Conservation (phyloP, 2,329 filamentous ascomycete genomes). For the Colletotrichum filicis region DNA sequence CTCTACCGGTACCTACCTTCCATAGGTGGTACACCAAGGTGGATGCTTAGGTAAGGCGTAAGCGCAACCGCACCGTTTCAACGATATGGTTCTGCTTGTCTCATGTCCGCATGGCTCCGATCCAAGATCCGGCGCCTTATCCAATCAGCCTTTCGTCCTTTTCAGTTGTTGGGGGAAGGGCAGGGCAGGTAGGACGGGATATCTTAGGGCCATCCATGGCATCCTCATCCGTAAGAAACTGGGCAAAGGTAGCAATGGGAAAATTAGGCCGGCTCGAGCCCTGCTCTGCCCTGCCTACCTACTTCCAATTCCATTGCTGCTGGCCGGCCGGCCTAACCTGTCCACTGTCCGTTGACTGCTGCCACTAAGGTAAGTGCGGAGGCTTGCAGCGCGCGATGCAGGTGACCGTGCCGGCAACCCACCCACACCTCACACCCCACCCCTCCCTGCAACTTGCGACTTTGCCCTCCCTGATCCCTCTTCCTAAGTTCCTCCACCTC, state of each 20-base stretch:
- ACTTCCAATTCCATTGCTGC: not conserved
- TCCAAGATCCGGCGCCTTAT: not conserved
- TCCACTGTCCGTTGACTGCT: not conserved
- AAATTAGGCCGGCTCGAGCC: not conserved
- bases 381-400: conserved; percentile 22
- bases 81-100: conserved; percentile 19
- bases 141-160: not conserved
- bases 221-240: not conserved
- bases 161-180: conserved; percentile 11
- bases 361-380: conserved; percentile 8
- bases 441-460: conserved; percentile 4
- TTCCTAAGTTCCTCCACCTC: not conserved
- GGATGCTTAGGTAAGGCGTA: not conserved
- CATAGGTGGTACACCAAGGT: no score
- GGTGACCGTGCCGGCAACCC: conserved; percentile 29
- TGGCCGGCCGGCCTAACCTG: not conserved
- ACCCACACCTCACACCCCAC: conserved; percentile 1
- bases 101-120: conserved; percentile 22
- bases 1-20: no score
- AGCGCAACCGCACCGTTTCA: conserved; percentile 1
- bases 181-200: not conserved
- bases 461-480: not conserved
- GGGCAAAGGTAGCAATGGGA: not conserved
- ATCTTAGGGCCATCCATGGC: not conserved
- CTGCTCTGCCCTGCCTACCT: not conserved